Evolutionary conservation across 2,329 filamentous ascomycete species (phyloP), one percentile per base, ranked within the genome.

Genomic region (Pseudogymnoascus sp.): DNA sequence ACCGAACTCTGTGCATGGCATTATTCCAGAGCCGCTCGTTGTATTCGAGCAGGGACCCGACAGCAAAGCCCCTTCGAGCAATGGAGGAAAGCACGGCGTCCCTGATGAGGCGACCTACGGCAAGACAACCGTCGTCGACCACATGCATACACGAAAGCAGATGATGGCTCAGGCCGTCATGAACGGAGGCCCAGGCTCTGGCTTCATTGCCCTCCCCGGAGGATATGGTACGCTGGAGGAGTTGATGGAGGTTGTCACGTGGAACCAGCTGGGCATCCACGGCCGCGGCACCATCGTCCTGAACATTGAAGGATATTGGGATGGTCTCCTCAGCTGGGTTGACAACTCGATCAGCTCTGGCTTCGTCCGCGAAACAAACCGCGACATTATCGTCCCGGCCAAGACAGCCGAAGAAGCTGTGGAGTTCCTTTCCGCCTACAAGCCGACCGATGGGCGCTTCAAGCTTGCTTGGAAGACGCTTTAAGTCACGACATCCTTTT

Each of bases 231-330:
- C 95, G 1, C 83, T 97, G 74, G 95, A 99, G 79, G 95, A 99
- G 81, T 82, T 99, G 73, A 92, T 96, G 76, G 91, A 96, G 78
- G 86, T 91, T 2, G 87, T 87, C 26, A 96, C 91, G 10, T 99
- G 95, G 93, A 97, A 97, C 76, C 95, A 97, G 78, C 78, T 99
- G 60, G 93, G 95, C 0, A 97, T 99, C 68, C 95, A 97, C 77
- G 82, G 82, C 69, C 81, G 83, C 60, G 90, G 89, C 3, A 87
- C 97, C 53, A 87, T 93, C 62, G 79, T 97, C 59, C 85, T 90
- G 69, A 97, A 97, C 75, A 82, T 97, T 26, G 87, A 93, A 62
- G 91, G 92, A 0, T 97, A 96, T 77, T 99, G 93, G 84, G 89
- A 96, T 75, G 92, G 92, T 0, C 78, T 99, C 66, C 75, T 97